Evolutionary conservation across 2,329 filamentous ascomycete species (phyloP), one percentile per base, ranked within the genome.

Genomic region (Harringtonia lauricola): DNA sequence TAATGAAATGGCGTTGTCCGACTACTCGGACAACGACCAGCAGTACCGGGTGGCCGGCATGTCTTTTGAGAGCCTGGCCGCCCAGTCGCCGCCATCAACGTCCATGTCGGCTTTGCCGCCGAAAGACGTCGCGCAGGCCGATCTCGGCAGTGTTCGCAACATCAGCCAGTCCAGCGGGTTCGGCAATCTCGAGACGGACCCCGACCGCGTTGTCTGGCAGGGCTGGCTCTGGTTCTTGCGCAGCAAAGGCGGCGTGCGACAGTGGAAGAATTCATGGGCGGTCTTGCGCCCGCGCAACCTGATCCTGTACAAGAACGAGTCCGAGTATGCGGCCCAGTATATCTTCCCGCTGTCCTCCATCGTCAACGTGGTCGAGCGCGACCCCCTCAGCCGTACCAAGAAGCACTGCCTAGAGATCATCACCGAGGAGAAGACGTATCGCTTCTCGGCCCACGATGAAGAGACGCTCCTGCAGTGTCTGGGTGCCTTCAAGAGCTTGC

Each of bases 191-290:
- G 68, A 72, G 44, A 47, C 21, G 1, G 86, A 92, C 50, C 80
- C 83, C 1, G 89, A 95, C 59, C 82, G 89, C 22, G 83, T 96
- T n/a, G 76, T 96, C 36, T 95, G 86, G 74, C 88, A 96, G 58
- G 89, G 90, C 41, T 89, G 87, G 72, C 76, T 96, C 28, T 84
- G 86, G 61, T 79, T 87, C 49, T 74, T 95, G 45, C 87, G 86
- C 54, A 85, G 81, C 49, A 89, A 87, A 55, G 74, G 82, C 19
- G 87, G 88, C 9, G 71, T 98, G 43, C 80, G 84, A 38, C 85
- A 94, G 56, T 98, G 92, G 92, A 95, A 95, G 68, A 83, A 87
- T 54, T 74, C 88, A 47, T 96, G 92, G 92, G 84, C 83, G 13
- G 92, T 96, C 0, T 72, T 98, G 41, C 84, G 92, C 28, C 83